These are phyloP conservation scores for Halophytophthora polymorphica DNA, from an alignment of 352 stramenopile genomes.

Conservation along the genomic window DNA sequence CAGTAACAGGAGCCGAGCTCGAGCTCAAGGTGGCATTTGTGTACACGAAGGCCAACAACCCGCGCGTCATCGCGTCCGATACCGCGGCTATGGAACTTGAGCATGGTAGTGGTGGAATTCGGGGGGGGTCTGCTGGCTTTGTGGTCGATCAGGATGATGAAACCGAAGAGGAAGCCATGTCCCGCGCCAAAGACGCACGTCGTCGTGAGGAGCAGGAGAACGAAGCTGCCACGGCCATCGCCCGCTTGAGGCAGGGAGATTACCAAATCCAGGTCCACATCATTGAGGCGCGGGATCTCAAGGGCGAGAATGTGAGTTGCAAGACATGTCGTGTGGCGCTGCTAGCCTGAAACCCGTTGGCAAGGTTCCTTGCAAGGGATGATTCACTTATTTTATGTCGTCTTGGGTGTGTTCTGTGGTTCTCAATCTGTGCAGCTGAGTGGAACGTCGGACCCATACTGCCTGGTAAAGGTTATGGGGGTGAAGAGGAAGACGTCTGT, in stretches of 20 bases:
- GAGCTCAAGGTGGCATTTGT: conserved; percentile 70
- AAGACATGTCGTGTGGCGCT: not conserved
- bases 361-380: too few relatives aligned
- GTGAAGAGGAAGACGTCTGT: conserved; percentile 75
- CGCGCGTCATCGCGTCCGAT: conserved; percentile 16
- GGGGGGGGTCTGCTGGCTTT: conserved; percentile 17
- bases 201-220: conserved; percentile 52
- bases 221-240: conserved; percentile 42
- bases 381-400: not conserved
- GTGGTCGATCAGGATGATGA: conserved; percentile 73
- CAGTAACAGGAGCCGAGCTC: conserved; percentile 45
- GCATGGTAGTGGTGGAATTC: conserved; percentile 3
- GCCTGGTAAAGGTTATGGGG: conserved; percentile 73
- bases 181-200: conserved; percentile 19
- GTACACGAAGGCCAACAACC: conserved; percentile 66
- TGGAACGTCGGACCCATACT: conserved; percentile 88
- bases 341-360: too few relatives aligned
- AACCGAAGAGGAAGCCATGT: conserved; percentile 58
- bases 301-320: conserved; percentile 74
- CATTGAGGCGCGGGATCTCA: conserved; percentile 86
- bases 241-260: conserved; percentile 65
- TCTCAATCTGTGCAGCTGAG: conserved; percentile 41
- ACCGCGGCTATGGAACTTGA: conserved; percentile 17
- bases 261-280: conserved; percentile 86
- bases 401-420: not conserved